Base-by-base conservation (phyloP, 2,329 filamentous ascomycete species). In the Zymoseptoria ardabiliae region DNA sequence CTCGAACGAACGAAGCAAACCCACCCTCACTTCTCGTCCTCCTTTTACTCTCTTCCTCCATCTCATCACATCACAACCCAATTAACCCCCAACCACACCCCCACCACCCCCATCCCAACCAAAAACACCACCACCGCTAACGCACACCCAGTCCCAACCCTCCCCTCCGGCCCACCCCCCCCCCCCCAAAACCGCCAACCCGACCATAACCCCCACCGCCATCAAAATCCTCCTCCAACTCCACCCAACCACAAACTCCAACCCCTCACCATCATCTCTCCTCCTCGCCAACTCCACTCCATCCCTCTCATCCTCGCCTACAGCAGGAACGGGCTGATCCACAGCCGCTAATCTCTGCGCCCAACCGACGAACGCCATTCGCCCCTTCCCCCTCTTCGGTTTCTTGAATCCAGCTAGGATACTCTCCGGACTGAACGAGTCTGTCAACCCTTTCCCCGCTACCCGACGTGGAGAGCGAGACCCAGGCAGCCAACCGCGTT, bases 301-400 rank as follows among this genome's bases (percentile, higher is more conserved):
- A 49, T 57, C 45, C 35, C 62, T 9, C 21, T 61, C 49, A 19
- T 62, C 50, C n/a, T 56, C 45, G 3, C 20, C 53, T 19, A 56
- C 49, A 28, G 58, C 22, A 20, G 52, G 53, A 17, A 23, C n/a
- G 49, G 48, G 2, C 8, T 21, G 17, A 13, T 55, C 30, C 11
- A 69, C 64, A 41, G 65, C 63, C 10, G 73, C 71, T 3, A 75
- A 51, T 10, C 74, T 68, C 52, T 74, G 69, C 4, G 73, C 75
- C 76, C 76, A 78, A 51, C 76, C 71, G 13, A 78, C 76, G 69
- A 77, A 78, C 10, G 72, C 75, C 56, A 75, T 77, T 48, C 73
- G 65, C 7, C 67, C 71, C 54, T 72, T 72, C 0, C 74, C 77
- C 0, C 63, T 60, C 5, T 53, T 58, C 0, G 76, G 77, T 0